A percentile compares a stretch with the other conserved stretches of the same genome.
Evolutionary conservation across 257 asterid species (phyloP).

Genomic region (Osmanthus fragrans): DNA sequence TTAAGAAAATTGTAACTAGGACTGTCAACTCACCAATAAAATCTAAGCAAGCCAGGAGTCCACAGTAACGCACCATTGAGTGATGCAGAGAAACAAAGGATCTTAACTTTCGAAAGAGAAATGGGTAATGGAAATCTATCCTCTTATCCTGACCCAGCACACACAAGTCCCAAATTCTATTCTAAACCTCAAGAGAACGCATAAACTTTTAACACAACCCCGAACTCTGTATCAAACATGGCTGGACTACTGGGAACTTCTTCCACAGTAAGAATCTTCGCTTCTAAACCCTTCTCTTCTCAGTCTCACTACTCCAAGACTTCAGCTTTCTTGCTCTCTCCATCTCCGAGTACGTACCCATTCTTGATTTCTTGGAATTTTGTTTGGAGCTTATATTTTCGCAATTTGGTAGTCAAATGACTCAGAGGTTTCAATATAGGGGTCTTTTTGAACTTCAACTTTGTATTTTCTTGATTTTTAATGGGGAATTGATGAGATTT

Average conservation of each 20-base stretch:
- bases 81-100: neutral
- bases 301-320: constrained; percentile 30
- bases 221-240: constrained; percentile 26
- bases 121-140: constrained; percentile 53
- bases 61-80: neutral
- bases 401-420: constrained; percentile 7
- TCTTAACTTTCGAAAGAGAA: neutral
- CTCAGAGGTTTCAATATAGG: neutral
- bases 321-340: constrained; percentile 35
- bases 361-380: constrained; percentile 8
- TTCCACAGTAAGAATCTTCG: constrained; percentile 44
- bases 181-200: constrained; percentile 1
- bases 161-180: constrained; percentile 4
- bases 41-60: neutral
- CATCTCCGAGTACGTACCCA: constrained; percentile 39
- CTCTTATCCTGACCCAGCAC: constrained; percentile 56
- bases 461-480: constrained; percentile 2
- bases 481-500: neutral
- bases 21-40: neutral
- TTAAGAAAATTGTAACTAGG: neutral
- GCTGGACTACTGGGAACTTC: constrained; percentile 57
- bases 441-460: neutral
- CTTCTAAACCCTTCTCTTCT: constrained; percentile 45
- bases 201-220: neutral
- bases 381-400: constrained; percentile 12